Base-by-base conservation (phyloP, 2,329 filamentous ascomycete species). In the Nemania sp. region DNA sequence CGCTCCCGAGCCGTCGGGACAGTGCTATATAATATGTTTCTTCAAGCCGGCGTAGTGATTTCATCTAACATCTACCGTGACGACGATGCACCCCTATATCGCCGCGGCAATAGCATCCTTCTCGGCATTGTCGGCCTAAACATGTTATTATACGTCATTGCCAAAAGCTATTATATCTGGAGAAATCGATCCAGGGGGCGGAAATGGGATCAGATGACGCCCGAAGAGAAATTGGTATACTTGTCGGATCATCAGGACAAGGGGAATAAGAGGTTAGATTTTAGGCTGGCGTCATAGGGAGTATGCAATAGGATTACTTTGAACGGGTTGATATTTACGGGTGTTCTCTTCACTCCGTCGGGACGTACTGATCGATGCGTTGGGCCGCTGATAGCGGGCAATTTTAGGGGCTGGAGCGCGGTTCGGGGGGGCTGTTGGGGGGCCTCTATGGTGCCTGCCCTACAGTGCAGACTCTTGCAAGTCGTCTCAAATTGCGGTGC, bases 1-100 rank as follows among this genome's bases (percentile, higher is more conserved):
- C 74, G 81, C 8, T 82, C 81, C 3, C 71, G 83, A 7, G 78
- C 82, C 4, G 78, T 86, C 4, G 79, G 79, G 0, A 77, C 80
- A 0, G 82, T 80, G 0, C 64, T 83, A 4, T 85, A 85, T 66
- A 85, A 84, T 56, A 74, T 74, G 65, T 66, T 66, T 20, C 64
- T 72, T 1, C 73, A 75, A 44, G 42, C 67, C 0, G 71, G 72
- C 2, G 65, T 64, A 47, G 68, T 75, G 9, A 65, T 64, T 19
- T 61, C 61, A 36, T 65, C 65, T 9, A 67, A 73, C 56, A 79
- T 84, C 30, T 84, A 84, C 62, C 71, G 78, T 2, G 70, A 77
- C 0, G 71, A 79, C 28, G 82, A 86, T 59, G 74, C 74, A 42
- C 81, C 81, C 0, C 68, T 76, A 4, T 83, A 85, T 53, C 70